phyloP scores from a whole-genome alignment of 1,284 basidiomycete genomes.

The Fomes fomentarius region DNA sequence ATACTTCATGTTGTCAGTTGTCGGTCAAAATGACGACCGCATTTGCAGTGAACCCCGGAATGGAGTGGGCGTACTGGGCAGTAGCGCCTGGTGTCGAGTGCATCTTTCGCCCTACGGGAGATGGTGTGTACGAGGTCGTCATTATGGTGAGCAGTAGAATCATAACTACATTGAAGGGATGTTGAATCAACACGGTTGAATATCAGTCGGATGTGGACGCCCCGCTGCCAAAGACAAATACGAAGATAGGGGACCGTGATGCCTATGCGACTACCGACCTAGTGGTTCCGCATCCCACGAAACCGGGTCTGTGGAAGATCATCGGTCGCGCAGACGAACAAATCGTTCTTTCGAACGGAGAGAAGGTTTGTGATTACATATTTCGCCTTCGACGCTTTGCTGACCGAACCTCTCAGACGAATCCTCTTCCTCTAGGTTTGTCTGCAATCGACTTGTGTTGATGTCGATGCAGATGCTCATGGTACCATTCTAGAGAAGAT shows the following conservation, averaged over 20 bases:
- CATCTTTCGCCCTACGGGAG: not conserved
- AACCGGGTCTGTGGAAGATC: constrained; percentile 1
- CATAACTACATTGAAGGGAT: not conserved
- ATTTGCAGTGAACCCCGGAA: not conserved
- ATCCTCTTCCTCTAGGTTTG: constrained; percentile 11
- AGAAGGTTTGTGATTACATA: not conserved
- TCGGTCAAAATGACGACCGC: not conserved
- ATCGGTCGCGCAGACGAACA: constrained; percentile 7
- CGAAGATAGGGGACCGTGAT: not conserved
- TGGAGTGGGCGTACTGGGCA: constrained; percentile 2
- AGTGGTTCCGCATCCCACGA: constrained; percentile 4
- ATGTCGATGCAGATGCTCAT: not conserved
- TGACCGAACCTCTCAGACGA: constrained; percentile 15
- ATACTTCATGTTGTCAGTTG: not conserved
- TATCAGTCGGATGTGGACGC: not conserved
- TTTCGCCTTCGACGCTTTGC: not conserved
- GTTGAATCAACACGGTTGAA: not conserved
- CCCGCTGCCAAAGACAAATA: constrained; percentile 1
- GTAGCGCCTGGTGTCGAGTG: not conserved
- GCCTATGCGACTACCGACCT: constrained; percentile 6
- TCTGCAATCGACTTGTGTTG: not conserved
- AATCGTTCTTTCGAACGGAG: constrained; percentile 5
- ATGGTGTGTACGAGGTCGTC: constrained; percentile 4
- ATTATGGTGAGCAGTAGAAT: not conserved
- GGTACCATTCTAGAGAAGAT: constrained; percentile 37